A percentile compares a stretch with the other conserved stretches of the same genome.
These are phyloP conservation scores for Pugionium dolabratum DNA, from an alignment of 345 rosid species.

Conservation along the genomic window DNA sequence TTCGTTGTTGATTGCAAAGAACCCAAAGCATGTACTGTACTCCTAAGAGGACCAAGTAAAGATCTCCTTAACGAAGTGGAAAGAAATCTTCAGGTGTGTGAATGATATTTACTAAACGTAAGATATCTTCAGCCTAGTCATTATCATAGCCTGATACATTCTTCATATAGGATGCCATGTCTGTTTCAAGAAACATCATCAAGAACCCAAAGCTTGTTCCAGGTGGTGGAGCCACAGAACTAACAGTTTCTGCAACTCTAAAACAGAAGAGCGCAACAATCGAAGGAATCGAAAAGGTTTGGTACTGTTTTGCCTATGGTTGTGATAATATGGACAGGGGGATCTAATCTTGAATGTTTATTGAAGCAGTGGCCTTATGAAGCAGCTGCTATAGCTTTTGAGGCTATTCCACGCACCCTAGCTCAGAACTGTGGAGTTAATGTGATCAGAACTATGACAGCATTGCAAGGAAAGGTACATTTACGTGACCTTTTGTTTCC, in stretches of 20 bases:
- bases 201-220: constrained; percentile 94
- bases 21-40: constrained; percentile 92
- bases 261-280: constrained; percentile 90
- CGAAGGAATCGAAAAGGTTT: constrained; percentile 92
- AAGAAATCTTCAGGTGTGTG: constrained; percentile 86
- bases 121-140: background rate
- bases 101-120: background rate
- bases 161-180: constrained; percentile 84
- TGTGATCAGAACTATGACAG: constrained; percentile 43
- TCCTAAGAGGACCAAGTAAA: constrained; percentile 96
- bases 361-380: constrained; percentile 88
- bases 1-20: constrained; percentile 90
- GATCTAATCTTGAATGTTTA: constrained; percentile 21
- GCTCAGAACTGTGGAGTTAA: constrained; percentile 45
- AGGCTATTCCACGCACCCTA: constrained; percentile 91
- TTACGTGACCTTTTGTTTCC: background rate
- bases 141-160: constrained; percentile 1
- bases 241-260: constrained; percentile 87
- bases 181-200: constrained; percentile 93
- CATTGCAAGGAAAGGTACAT: constrained; percentile 76
- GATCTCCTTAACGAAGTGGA: constrained; percentile 96
- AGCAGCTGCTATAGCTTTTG: constrained; percentile 96
- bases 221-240: constrained; percentile 96
- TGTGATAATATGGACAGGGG: background rate
- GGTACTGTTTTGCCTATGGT: background rate